Base-by-base conservation (phyloP, 2,329 filamentous ascomycete species). In the Xylaria multiplex region DNA sequence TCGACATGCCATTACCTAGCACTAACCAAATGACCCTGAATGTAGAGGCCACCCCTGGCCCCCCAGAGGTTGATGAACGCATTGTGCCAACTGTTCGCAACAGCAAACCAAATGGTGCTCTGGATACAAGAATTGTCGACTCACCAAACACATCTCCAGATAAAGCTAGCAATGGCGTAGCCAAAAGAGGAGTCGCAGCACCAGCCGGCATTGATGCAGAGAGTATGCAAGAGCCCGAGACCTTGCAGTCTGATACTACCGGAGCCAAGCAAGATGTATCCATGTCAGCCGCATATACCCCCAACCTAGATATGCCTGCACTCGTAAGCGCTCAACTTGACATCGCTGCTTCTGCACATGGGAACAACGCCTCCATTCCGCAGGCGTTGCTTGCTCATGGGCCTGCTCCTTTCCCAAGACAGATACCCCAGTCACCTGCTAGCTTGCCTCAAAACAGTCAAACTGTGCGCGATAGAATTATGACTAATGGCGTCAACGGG, bases 181-280 rank as follows among this genome's bases (percentile, higher is more conserved):
- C 50, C n/a, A 14, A 54, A 42, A 61, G 32, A 54, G 53, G 19
- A 43, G 75, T 72, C 45, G 65, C 72, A 50, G 61, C 61, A n/a
- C 69, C 75, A 22, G 69, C 71, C 59, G 74, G 77, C 71, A 77
- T 75, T 76, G 80, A 78, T 74, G 83, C 84, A 79, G 82, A 85
- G 71, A 83, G 85, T 77, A 81, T 82, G 72, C 84, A 81, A 74
- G 82, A 79, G 43, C 83, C 84, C 80, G 81, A 85, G 76, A 85
- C 84, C 64, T 81, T 82, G 63, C 78, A 74, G 56, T 77, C 77
- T 68, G 77, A 75, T 71, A 75, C 78, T 74, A 71, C 66, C 69
- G 74, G 73, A 54, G 67, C 70, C 64, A 73, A 61, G 30, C 72
- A 76, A 72, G 75, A 81, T 83, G 79, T 84, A 83, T 79, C 81